Evolutionary conservation across 768 basidiomycete genomes (phyloP), one percentile per base, ranked within the genome.

Genomic region (Leccinum broughii): DNA sequence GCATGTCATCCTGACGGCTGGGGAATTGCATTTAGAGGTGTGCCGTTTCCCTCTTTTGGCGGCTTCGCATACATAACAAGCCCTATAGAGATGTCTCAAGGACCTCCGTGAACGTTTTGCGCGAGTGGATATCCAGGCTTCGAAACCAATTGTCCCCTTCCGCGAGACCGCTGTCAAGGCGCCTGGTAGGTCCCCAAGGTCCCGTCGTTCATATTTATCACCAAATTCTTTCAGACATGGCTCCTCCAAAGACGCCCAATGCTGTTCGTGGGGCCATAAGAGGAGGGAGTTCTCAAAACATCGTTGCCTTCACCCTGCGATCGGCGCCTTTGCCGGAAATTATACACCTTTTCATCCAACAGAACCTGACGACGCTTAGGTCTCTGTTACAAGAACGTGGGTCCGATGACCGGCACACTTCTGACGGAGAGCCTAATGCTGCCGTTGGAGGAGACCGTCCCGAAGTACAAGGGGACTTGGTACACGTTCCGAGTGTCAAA

Each of bases 61-160:
- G 34, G n/a, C 7, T 32, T 51, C 6, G 26, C 32, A 14, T 17
- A n/a, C 44, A 14, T 49, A 24, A 58, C 49, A 28, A 55, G 44
- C 58, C 51, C 39, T 34, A 14, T 71, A 98, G 95, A 86, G 97
- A 63, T 99, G 97, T 73, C 76, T 98, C 48, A 96, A 94, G 75
- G 97, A 98, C 73, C 78, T 99, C n/a, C 84, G 91, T 22, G 97
- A 98, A 72, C 83, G 97, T 37, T 98, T 98, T 73, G 96, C 97
- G 3, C 84, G 87, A 61, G 86, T 98, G 35, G 93, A 93, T 51
- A 95, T 99, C 32, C 93, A 95, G 66, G 88, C 90, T 2, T 98
- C 95, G 1, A 87, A 94, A 66, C 95, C 95, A 0, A 98, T 98
- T 59, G 97, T 99, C 3, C 97, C 97, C 11, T 99, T 98, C 79